Conservation (phyloP, 2,329 filamentous ascomycete species). For the Aspergillus japonicus region DNA sequence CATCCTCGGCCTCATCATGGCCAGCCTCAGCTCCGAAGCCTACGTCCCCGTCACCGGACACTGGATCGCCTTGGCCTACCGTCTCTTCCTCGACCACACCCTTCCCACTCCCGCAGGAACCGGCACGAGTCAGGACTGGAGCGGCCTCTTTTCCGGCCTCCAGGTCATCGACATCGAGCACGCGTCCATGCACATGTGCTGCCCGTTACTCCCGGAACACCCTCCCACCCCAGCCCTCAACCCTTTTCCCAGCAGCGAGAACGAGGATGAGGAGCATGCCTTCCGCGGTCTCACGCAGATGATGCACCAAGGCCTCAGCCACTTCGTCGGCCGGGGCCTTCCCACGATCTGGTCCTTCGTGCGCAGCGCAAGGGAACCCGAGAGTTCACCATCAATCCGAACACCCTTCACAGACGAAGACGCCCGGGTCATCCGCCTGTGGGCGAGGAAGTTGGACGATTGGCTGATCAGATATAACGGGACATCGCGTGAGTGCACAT, state of each 20-base stretch:
- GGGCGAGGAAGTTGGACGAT: slow-evolving; percentile 30
- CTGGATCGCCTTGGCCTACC: slow-evolving; percentile 33
- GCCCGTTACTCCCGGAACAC: slow-evolving; percentile 27
- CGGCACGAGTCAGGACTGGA: slow-evolving; percentile 22
- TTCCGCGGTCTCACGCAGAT: slow-evolving; percentile 30
- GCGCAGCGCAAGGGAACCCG: slow-evolving; percentile 21
- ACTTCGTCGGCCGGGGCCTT: slow-evolving; percentile 30
- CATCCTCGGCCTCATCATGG: slow-evolving; percentile 32
- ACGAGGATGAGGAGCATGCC: slow-evolving; percentile 24
- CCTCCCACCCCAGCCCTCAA: slow-evolving; percentile 23
- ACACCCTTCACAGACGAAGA: slow-evolving; percentile 28
- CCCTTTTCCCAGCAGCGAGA: slow-evolving; percentile 5
- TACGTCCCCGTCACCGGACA: slow-evolving; percentile 27
- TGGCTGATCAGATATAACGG: slow-evolving; percentile 32
- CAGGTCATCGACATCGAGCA: slow-evolving; percentile 34
- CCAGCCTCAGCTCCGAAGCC: slow-evolving; percentile 31
- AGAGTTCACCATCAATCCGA: slow-evolving; percentile 10
- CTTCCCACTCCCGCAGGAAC: slow-evolving; percentile 11
- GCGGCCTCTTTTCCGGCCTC: slow-evolving; percentile 27
- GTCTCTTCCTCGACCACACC: slow-evolving; percentile 29
- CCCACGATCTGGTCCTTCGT: slow-evolving; percentile 32
- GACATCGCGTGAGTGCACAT: slow-evolving; percentile 21
- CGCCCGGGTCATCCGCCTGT: slow-evolving; percentile 28
- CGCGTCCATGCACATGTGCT: slow-evolving; percentile 33
- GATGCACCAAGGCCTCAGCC: slow-evolving; percentile 32